Evolutionary conservation across 768 basidiomycete species (phyloP).

Genomic region (Asterophora lycoperdoides): DNA sequence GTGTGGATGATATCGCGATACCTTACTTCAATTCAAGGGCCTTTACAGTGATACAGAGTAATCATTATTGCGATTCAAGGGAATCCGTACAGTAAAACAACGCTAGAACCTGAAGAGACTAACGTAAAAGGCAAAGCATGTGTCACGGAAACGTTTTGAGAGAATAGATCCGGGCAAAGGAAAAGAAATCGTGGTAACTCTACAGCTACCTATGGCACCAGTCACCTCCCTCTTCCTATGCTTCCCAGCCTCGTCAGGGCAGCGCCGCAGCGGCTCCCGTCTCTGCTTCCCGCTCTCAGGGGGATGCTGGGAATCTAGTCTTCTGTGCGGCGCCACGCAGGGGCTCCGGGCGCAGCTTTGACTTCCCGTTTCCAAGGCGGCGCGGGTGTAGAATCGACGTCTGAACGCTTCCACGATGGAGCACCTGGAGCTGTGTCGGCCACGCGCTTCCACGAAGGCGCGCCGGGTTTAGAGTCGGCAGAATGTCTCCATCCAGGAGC

Average conservation of each 20-base stretch:
- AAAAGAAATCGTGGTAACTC: slow-evolving; percentile 3
- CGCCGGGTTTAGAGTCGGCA: not conserved
- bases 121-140: slow-evolving; percentile 6
- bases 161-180: not conserved
- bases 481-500: slow-evolving; percentile 5
- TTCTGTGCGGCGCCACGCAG: not conserved
- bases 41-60: not conserved
- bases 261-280: not conserved
- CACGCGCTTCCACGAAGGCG: slow-evolving; percentile 3
- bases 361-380: slow-evolving; percentile 3
- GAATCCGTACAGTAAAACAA: slow-evolving; percentile 3
- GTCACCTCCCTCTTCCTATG: not conserved
- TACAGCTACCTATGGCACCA: slow-evolving; percentile 3
- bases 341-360: not conserved
- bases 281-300: slow-evolving; percentile 7
- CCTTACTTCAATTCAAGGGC: not conserved
- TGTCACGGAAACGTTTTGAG: slow-evolving; percentile 7
- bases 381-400: not conserved
- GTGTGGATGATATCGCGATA: too few relatives aligned
- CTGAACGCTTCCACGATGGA: slow-evolving; percentile 3
- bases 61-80: not conserved
- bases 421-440: not conserved
- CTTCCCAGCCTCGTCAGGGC: not conserved
- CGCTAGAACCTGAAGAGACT: not conserved
- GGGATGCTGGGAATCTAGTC: slow-evolving; percentile 5